phyloP scores from a whole-genome alignment of 805 yeast genomes.

The Alloascoidea africana region DNA sequence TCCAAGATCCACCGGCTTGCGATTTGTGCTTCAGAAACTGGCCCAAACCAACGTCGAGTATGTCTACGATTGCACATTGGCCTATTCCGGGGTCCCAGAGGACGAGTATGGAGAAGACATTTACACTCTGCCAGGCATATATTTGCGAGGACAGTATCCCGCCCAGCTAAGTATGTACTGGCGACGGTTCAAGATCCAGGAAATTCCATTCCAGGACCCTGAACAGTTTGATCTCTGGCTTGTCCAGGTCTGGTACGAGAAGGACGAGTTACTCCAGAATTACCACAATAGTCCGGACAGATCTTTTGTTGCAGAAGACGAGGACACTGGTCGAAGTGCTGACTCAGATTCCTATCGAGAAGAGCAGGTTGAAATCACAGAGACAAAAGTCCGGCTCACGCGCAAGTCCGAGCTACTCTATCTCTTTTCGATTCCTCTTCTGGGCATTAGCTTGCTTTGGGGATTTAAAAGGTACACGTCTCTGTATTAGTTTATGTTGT shows the following conservation, averaged over 20 bases:
- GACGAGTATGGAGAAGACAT: slow-evolving; percentile 62
- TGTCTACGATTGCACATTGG: slow-evolving; percentile 75
- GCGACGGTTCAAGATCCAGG: slow-evolving; percentile 36
- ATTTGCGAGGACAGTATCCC: slow-evolving; percentile 63
- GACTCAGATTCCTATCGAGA: no score
- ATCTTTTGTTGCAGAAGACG: no score
- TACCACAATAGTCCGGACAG: slow-evolving; percentile 40
- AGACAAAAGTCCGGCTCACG: no score
- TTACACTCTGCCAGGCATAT: slow-evolving; percentile 49
- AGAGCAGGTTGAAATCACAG: no score
- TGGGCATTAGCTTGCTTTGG: no score
- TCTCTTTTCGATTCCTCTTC: no score
- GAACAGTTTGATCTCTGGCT: slow-evolving; percentile 64
- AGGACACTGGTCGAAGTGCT: no score
- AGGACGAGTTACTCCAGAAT: slow-evolving; percentile 55
- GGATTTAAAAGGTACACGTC: no score
- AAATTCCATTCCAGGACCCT: slow-evolving; percentile 49
- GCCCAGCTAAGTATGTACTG: slow-evolving; percentile 46
- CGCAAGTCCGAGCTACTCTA: no score
- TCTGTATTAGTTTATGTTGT: no score
- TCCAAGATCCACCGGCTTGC: slow-evolving; percentile 81
- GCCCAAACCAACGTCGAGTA: slow-evolving; percentile 16
- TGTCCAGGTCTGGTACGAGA: slow-evolving; percentile 53
- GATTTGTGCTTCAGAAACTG: slow-evolving; percentile 45
- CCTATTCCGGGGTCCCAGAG: slow-evolving; percentile 54